These are phyloP conservation scores for Microdochium bolleyi DNA, from an alignment of 2,329 filamentous ascomycete species.

Conservation along the genomic window DNA sequence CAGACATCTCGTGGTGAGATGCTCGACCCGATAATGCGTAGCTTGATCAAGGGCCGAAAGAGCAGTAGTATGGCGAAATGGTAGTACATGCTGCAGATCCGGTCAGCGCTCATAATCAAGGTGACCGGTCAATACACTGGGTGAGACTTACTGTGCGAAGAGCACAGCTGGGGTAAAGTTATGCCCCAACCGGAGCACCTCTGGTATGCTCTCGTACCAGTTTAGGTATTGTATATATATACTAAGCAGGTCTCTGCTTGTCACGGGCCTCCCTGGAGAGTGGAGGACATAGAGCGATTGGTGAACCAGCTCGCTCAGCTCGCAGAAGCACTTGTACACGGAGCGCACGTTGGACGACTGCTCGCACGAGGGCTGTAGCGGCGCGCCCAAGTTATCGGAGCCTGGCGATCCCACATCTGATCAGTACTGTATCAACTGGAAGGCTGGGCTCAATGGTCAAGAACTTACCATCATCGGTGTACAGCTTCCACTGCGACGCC, in stretches of 20 bases:
- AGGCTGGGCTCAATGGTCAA: conserved; percentile 5
- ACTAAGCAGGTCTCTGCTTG: conserved; percentile 52
- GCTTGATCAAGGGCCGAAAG: conserved; percentile 63
- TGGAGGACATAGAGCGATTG: conserved; percentile 64
- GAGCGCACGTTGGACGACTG: conserved; percentile 62
- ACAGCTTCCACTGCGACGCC: conserved; percentile 51
- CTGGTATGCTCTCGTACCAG: conserved; percentile 64
- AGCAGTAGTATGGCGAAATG: conserved; percentile 64
- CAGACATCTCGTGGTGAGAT: conserved; percentile 60
- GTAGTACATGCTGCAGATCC: conserved; percentile 50
- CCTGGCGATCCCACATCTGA: conserved; percentile 1
- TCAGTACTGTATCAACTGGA: background rate
- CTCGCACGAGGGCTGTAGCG: conserved; percentile 46
- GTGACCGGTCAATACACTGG: background rate
- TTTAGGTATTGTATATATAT: conserved; percentile 62
- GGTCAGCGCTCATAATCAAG: background rate
- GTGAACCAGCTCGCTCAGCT: conserved; percentile 66
- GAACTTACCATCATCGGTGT: conserved; percentile 47
- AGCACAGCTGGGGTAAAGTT: conserved; percentile 68
- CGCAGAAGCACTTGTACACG: conserved; percentile 61
- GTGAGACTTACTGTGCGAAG: conserved; percentile 58
- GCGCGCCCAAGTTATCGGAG: conserved; percentile 30
- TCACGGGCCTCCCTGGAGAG: conserved; percentile 58
- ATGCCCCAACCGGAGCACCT: conserved; percentile 54
- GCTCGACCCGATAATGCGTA: conserved; percentile 54